A percentile compares a stretch with the other conserved stretches of the same genome.
These are phyloP conservation scores for Cymbopogon flexuosus DNA, from an alignment of 202 grass and related monocot species.

Conservation along the genomic window DNA sequence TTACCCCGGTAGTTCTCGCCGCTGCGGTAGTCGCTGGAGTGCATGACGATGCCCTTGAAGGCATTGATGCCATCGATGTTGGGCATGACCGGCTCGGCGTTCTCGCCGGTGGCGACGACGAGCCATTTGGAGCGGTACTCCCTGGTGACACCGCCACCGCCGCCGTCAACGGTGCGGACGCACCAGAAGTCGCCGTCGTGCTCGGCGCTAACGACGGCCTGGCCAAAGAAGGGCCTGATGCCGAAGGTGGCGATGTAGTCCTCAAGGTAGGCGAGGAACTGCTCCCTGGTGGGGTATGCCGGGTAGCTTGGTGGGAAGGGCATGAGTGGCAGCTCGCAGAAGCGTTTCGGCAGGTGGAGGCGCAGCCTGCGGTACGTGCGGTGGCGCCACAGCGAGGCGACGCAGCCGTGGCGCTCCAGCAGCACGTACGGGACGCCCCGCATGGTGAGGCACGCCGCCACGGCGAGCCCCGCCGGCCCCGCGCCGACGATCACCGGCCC, in stretches of 20 bases:
- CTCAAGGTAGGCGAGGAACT: constrained; percentile 77
- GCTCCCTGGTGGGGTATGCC: constrained; percentile 59
- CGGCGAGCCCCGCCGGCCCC: constrained; percentile 47
- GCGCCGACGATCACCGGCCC: constrained; percentile 65
- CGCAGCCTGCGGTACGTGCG: constrained; percentile 67
- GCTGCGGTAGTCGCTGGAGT: constrained; percentile 64
- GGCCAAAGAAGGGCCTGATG: constrained; percentile 47
- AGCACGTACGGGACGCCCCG: constrained; percentile 51
- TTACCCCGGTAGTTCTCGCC: constrained; percentile 50
- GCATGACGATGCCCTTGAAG: constrained; percentile 54
- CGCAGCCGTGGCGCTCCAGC: constrained; percentile 58
- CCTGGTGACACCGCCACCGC: neutral
- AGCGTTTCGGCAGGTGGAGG: constrained; percentile 73
- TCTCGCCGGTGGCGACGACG: constrained; percentile 83
- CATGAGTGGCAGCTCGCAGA: constrained; percentile 73
- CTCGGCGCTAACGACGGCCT: constrained; percentile 54
- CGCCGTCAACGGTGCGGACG: constrained; percentile 29
- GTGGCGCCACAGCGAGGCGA: constrained; percentile 76
- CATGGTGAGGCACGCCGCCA: constrained; percentile 46
- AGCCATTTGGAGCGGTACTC: constrained; percentile 61
- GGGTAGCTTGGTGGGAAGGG: constrained; percentile 53
- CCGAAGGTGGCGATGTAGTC: constrained; percentile 38
- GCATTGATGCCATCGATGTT: constrained; percentile 51
- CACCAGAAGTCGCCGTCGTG: constrained; percentile 57
- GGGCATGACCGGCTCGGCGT: constrained; percentile 62